These are phyloP conservation scores for Melaleuca alternifolia DNA, from an alignment of 345 rosid genomes.

Conservation along the genomic window DNA sequence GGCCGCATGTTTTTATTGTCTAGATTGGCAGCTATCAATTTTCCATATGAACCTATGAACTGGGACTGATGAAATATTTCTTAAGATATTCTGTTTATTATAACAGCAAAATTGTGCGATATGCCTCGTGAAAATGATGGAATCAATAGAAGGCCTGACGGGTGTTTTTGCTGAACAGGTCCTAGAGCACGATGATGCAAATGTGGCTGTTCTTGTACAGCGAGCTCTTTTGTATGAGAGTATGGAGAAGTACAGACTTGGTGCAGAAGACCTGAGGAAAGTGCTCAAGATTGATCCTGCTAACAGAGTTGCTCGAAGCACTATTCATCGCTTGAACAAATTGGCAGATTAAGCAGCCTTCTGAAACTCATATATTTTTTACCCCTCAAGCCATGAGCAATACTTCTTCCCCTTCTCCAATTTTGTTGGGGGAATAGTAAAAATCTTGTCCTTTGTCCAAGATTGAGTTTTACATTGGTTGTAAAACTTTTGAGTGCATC, in stretches of 20 bases:
- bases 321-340: slow-evolving; percentile 78
- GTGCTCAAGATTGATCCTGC: slow-evolving; percentile 85
- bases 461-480: neutral
- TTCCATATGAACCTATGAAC: neutral
- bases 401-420: neutral
- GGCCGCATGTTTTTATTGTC: neutral
- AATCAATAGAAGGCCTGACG: neutral
- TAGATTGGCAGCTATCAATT: neutral
- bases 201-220: slow-evolving; percentile 71
- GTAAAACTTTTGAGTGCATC: neutral
- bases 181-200: slow-evolving; percentile 53
- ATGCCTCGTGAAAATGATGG: neutral
- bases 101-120: neutral
- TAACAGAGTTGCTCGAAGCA: slow-evolving; percentile 92
- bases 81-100: neutral
- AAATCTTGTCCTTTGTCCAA: neutral
- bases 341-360: slow-evolving; percentile 43
- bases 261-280: slow-evolving; percentile 90
- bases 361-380: neutral
- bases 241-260: slow-evolving; percentile 96
- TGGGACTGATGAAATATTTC: neutral
- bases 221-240: slow-evolving; percentile 94
- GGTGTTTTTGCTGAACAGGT: slow-evolving; percentile 35
- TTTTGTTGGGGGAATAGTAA: neutral
- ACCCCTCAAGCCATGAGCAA: neutral